Percentiles rank a stretch among this genome's conserved stretches.
Conservation (phyloP, 2,329 filamentous ascomycete genomes). For the Pyricularia pennisetigena region DNA sequence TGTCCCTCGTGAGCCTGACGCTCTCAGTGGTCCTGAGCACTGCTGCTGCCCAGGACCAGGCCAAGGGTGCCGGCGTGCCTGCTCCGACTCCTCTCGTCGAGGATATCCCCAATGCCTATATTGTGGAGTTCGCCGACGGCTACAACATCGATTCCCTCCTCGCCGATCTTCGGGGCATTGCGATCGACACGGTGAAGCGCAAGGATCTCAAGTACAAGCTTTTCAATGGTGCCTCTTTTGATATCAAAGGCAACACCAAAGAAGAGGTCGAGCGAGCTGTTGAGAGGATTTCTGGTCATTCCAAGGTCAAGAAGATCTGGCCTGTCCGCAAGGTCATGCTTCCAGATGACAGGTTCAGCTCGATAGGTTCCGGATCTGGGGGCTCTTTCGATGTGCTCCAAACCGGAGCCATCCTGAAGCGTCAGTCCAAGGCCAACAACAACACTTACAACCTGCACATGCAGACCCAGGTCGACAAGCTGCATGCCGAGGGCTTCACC, state of each 20-base stretch:
- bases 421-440: neutral
- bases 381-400: neutral
- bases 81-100: neutral
- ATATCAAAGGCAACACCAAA: slow-evolving; percentile 5
- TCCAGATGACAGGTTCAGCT: neutral
- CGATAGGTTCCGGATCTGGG: neutral
- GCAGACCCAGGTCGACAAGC: slow-evolving; percentile 25
- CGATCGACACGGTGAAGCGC: slow-evolving; percentile 7
- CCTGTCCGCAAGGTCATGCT: slow-evolving; percentile 14
- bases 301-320: slow-evolving; percentile 19
- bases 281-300: slow-evolving; percentile 13
- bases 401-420: neutral
- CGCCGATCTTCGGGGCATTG: neutral
- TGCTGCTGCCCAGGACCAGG: neutral
- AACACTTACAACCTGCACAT: slow-evolving; percentile 14
- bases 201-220: slow-evolving; percentile 12
- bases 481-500: slow-evolving; percentile 32
- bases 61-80: neutral
- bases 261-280: slow-evolving; percentile 7
- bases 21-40: neutral
- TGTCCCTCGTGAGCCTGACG: slow-evolving; percentile 1
- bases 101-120: slow-evolving; percentile 7
- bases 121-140: slow-evolving; percentile 15
- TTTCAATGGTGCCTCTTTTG: slow-evolving; percentile 15
- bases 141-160: slow-evolving; percentile 6